Base-by-base conservation (phyloP, 2,329 filamentous ascomycete species). In the Penicillium sp. region DNA sequence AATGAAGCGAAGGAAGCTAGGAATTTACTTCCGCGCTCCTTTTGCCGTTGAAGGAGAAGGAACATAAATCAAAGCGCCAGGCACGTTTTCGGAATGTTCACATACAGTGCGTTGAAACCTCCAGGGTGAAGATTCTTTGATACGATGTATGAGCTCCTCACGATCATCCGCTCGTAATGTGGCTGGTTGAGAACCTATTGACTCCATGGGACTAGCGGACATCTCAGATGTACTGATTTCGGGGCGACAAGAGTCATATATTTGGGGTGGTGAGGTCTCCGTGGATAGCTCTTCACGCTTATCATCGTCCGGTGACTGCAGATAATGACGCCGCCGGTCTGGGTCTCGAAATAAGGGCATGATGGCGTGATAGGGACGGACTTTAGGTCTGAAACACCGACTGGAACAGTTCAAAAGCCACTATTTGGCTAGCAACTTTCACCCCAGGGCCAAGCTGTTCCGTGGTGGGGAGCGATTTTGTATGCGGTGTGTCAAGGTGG, bases 51-150 rank as follows among this genome's bases (percentile, higher is more conserved):
- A n/a, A 1, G n/a, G n/a, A 42, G 5, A n/a, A 34, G 36, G 18
- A 14, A 29, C 29, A n/a, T 11, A 3, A 22, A 14, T 9, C 7
- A 14, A 18, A 25, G 12, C 27, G 29, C 19, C 25, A 52, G 30
- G 6, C 9, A 30, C 2, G 10, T 25, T 25, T 25, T 4, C 22
- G 22, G 22, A 25, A 25, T 1, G 16, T 45, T 22, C 42, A 69
- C 72, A 63, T 67, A 79, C 85, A 75, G 80, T 78, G 61, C 79
- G 78, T 64, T 78, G 82, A 25, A 83, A 80, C 33, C 84, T 75
- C 88, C 88, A 93, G 4, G 82, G 81, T 31, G 88, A 85, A 62
- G 82, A 87, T 70, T 90, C 84, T 73, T 96, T 96, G 58, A 96
- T 78, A 56, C 85, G 80, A 69, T 90, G 82, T 49, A 97, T 96